Conservation (phyloP, 179 eudicot species). For the Heliamphora pulchella region DNA sequence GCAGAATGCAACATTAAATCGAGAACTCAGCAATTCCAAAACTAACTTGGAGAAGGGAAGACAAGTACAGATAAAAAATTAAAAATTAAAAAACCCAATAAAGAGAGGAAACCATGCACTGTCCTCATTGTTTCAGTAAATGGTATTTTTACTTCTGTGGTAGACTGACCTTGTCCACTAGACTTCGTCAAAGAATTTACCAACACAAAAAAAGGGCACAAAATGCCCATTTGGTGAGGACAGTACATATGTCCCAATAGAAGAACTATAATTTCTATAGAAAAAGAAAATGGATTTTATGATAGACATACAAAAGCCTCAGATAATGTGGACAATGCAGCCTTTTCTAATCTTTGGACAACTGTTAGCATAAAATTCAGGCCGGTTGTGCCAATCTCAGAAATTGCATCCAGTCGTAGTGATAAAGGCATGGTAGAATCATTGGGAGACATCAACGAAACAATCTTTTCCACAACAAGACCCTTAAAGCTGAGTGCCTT, state of each 20-base stretch:
- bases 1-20: constrained; percentile 15
- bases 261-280: constrained; percentile 3
- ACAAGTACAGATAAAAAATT: not conserved
- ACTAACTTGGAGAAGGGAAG: constrained; percentile 1
- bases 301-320: constrained; percentile 47
- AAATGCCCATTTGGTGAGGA: not conserved
- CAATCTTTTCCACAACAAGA: constrained; percentile 55
- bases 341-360: constrained; percentile 46
- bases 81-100: not conserved
- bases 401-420: constrained; percentile 58
- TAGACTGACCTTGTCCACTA: not conserved
- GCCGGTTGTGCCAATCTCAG: constrained; percentile 51
- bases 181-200: not conserved
- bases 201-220: constrained; percentile 8
- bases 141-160: not conserved
- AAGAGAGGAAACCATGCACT: not conserved
- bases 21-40: not conserved
- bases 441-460: constrained; percentile 43
- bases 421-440: constrained; percentile 48
- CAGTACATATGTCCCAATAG: not conserved
- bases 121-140: not conserved
- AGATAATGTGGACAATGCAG: constrained; percentile 38
- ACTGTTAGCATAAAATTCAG: constrained; percentile 34
- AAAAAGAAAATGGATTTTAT: constrained; percentile 9
- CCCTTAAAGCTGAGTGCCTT: constrained; percentile 47